Conservation (phyloP, 2,329 filamentous ascomycete species). For the Aspergillus phoenicis region DNA sequence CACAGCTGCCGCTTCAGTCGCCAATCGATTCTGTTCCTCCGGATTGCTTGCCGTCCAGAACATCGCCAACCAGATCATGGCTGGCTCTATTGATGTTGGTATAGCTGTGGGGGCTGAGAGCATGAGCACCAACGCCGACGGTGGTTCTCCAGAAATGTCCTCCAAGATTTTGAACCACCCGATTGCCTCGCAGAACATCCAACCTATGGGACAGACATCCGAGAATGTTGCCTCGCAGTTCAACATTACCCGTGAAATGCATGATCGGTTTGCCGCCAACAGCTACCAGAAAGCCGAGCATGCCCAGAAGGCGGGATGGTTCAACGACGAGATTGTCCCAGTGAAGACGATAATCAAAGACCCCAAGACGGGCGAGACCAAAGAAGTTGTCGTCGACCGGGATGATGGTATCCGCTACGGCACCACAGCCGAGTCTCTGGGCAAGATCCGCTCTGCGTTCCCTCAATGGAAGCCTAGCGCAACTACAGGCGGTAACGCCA, state of each 20-base stretch:
- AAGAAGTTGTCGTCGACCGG: conserved; percentile 72
- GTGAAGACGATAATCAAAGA: conserved; percentile 82
- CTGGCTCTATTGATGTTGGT: conserved; percentile 89
- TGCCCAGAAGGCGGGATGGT: conserved; percentile 80
- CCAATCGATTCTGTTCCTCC: conserved; percentile 90
- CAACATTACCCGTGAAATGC: conserved; percentile 66
- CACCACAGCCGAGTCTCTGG: conserved; percentile 78
- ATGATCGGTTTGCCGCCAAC: conserved; percentile 81
- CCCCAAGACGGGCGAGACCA: conserved; percentile 81
- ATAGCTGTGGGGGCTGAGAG: conserved; percentile 90
- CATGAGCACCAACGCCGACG: conserved; percentile 87
- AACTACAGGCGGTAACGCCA: conserved; percentile 91
- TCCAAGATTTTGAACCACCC: conserved; percentile 73
- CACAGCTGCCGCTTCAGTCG: conserved; percentile 72
- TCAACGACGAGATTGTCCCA: conserved; percentile 83
- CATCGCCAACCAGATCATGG: conserved; percentile 84
- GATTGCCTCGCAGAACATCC: conserved; percentile 85
- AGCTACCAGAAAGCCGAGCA: conserved; percentile 83
- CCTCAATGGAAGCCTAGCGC: conserved; percentile 72
- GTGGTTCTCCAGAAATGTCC: conserved; percentile 78
- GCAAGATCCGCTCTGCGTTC: conserved; percentile 84
- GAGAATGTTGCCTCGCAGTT: conserved; percentile 87
- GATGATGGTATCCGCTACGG: conserved; percentile 84
- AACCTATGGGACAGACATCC: conserved; percentile 90
- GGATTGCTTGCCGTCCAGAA: conserved; percentile 88